Evolutionary conservation across 495 filamentous ascomycete genomes (phyloP).

Genomic region (Annulohypoxylon bovei): DNA sequence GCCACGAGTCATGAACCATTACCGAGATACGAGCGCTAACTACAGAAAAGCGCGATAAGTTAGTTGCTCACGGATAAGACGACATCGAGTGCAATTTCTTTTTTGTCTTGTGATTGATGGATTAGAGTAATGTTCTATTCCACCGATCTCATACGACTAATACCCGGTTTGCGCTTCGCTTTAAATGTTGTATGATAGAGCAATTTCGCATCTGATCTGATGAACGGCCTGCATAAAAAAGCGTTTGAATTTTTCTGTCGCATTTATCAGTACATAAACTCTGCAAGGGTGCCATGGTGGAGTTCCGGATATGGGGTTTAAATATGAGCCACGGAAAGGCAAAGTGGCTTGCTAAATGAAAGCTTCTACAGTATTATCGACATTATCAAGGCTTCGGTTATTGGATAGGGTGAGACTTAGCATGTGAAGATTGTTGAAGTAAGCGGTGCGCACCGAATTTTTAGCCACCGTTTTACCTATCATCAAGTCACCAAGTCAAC

Average conservation of each 20-base stretch:
- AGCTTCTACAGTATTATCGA: neutral
- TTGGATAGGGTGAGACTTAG: neutral
- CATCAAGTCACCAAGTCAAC: neutral
- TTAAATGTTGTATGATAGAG: conserved; percentile 22
- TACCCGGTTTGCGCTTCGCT: conserved; percentile 12
- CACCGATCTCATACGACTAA: neutral
- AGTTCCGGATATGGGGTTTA: conserved; percentile 2
- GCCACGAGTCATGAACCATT: conserved; percentile 48
- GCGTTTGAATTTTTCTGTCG: conserved; percentile 8
- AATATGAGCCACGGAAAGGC: neutral
- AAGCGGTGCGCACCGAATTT: neutral
- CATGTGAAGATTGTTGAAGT: neutral
- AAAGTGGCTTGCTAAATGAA: neutral
- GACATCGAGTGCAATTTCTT: neutral
- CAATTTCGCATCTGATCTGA: conserved; percentile 4
- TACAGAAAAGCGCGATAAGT: neutral
- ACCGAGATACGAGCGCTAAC: conserved; percentile 57
- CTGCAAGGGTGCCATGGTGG: neutral
- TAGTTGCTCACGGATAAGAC: neutral
- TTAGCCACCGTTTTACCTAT: neutral
- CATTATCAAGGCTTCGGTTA: neutral
- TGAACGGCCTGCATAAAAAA: conserved; percentile 16
- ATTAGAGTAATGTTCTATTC: neutral
- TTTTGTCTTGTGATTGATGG: neutral
- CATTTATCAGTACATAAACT: neutral